phyloP scores from a whole-genome alignment of 805 yeast species.

The Torulaspora quercuum region DNA sequence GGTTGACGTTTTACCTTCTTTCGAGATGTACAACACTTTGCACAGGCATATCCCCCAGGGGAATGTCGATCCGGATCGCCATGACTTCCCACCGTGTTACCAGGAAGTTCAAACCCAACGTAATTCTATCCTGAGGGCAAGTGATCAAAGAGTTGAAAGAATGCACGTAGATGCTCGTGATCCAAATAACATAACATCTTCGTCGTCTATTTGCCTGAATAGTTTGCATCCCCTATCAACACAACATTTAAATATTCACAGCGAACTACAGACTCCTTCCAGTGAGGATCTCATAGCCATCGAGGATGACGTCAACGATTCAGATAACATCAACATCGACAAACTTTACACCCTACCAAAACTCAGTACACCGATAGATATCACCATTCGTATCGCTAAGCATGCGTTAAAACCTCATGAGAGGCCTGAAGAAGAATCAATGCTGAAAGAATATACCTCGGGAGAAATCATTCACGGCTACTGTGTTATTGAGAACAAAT shows the following conservation, averaged over 20 bases:
- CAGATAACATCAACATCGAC: constrained; percentile 49
- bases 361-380: constrained; percentile 43
- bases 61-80: constrained; percentile 33
- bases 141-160: constrained; percentile 17
- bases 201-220: constrained; percentile 13
- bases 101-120: constrained; percentile 25
- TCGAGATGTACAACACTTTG: constrained; percentile 58
- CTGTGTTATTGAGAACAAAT: constrained; percentile 47
- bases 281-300: constrained; percentile 19
- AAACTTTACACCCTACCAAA: constrained; percentile 49
- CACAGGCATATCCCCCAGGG: constrained; percentile 43
- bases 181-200: constrained; percentile 1
- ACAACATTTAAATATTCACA: constrained; percentile 16
- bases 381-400: constrained; percentile 52
- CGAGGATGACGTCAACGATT: constrained; percentile 35
- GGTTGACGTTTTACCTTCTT: constrained; percentile 62
- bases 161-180: constrained; percentile 6
- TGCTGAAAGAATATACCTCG: constrained; percentile 54
- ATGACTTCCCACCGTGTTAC: constrained; percentile 38
- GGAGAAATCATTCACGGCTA: constrained; percentile 68
- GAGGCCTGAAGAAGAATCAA: constrained; percentile 46
- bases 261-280: constrained; percentile 3
- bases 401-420: constrained; percentile 45
- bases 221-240: constrained; percentile 23
- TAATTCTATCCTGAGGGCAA: constrained; percentile 13